A percentile compares a stretch with the other conserved stretches of the same genome.
Evolutionary conservation across 768 basidiomycete genomes (phyloP).

Genomic region (Termitomyces sp.): DNA sequence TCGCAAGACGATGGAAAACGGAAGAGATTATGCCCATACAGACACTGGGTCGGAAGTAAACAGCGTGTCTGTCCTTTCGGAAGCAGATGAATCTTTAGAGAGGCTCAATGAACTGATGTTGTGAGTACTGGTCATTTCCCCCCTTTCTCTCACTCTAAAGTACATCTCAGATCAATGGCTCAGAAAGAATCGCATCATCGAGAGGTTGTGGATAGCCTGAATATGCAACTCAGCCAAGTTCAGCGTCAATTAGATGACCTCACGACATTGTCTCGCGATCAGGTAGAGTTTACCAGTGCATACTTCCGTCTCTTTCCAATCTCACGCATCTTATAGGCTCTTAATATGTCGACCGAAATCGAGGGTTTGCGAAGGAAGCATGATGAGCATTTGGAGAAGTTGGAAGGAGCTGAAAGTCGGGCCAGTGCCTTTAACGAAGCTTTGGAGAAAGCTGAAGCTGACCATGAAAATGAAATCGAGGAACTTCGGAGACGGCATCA

Average conservation of each 20-base stretch:
- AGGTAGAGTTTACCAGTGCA: constrained; percentile 40
- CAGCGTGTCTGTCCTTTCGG: constrained; percentile 35
- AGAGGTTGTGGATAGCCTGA: constrained; percentile 71
- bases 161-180: constrained; percentile 78
- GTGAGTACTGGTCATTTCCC: constrained; percentile 38
- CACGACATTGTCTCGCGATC: constrained; percentile 75
- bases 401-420: constrained; percentile 53
- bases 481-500: constrained; percentile 32
- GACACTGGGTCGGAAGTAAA: constrained; percentile 33
- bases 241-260: constrained; percentile 81
- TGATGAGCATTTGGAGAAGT: constrained; percentile 39
- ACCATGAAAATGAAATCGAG: constrained; percentile 38
- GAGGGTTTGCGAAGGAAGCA: constrained; percentile 66
- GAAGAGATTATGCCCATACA: constrained; percentile 28
- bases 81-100: constrained; percentile 67
- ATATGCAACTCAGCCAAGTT: constrained; percentile 58
- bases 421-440: constrained; percentile 49
- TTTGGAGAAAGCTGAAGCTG: constrained; percentile 19
- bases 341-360: constrained; percentile 87
- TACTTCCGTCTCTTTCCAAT: not conserved
- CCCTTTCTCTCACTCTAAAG: constrained; percentile 7
- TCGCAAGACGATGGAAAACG: constrained; percentile 59
- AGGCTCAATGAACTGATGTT: constrained; percentile 90
- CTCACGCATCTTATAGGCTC: constrained; percentile 37
- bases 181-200: constrained; percentile 91